These are phyloP conservation scores for Thelonectria blattea DNA, from an alignment of 2,329 filamentous ascomycete genomes.

Conservation along the genomic window DNA sequence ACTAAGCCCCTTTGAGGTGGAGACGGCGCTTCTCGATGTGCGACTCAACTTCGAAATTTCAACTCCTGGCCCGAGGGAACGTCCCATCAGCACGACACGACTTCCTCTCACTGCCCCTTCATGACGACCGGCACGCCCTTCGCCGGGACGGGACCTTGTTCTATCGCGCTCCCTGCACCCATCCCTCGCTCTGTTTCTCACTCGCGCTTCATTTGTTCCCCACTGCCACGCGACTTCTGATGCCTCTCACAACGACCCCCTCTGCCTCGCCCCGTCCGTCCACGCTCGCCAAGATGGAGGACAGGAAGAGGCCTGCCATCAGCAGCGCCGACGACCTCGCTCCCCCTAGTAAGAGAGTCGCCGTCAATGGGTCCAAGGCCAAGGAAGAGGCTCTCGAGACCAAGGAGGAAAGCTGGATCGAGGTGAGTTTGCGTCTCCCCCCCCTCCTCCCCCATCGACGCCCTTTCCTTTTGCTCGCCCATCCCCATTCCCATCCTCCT, in stretches of 20 bases:
- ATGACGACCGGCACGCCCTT: slow-evolving; percentile 45
- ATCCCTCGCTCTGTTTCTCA: slow-evolving; percentile 38
- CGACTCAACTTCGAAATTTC: slow-evolving; percentile 54
- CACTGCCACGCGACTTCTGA: slow-evolving; percentile 64
- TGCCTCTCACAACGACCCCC: slow-evolving; percentile 82
- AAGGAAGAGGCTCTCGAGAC: slow-evolving; percentile 62
- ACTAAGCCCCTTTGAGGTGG: slow-evolving; percentile 46
- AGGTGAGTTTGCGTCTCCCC: slow-evolving; percentile 70
- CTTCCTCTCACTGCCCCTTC: slow-evolving; percentile 41
- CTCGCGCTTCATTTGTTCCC: slow-evolving; percentile 50
- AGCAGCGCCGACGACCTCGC: slow-evolving; percentile 81
- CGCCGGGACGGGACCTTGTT: slow-evolving; percentile 45
- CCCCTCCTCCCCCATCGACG: slow-evolving; percentile 42
- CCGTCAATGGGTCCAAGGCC: slow-evolving; percentile 76
- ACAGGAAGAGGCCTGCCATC: slow-evolving; percentile 93
- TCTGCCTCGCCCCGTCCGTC: slow-evolving; percentile 76
- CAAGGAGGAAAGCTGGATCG: slow-evolving; percentile 67
- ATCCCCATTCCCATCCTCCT: slow-evolving; percentile 12
- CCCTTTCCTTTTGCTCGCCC: slow-evolving; percentile 32
- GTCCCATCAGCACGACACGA: slow-evolving; percentile 44
- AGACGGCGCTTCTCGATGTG: slow-evolving; percentile 47
- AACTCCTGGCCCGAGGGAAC: slow-evolving; percentile 47
- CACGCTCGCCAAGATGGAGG: slow-evolving; percentile 95
- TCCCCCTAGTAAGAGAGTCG: slow-evolving; percentile 90
- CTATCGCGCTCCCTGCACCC: slow-evolving; percentile 38